phyloP scores from a whole-genome alignment of 441 rosid genomes.

The Euphorbia celastroides region DNA sequence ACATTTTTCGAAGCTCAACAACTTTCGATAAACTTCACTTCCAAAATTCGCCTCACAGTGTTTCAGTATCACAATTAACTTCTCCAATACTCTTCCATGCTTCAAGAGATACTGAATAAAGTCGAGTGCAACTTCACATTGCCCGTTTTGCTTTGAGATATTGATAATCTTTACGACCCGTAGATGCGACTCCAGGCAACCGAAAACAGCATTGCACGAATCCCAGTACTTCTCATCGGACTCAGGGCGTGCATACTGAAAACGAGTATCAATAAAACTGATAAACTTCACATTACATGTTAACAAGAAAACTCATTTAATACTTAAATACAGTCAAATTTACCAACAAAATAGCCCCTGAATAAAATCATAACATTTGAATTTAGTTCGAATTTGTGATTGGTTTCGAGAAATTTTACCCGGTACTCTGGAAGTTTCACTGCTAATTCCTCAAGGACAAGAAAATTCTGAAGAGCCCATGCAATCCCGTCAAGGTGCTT shows the following conservation, averaged over 20 bases:
- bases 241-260: not conserved
- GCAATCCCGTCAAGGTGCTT: not conserved
- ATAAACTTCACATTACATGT: too few relatives aligned
- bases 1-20: not conserved
- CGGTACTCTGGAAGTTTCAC: not conserved
- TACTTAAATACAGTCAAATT: too few relatives aligned
- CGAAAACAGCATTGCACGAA: not conserved
- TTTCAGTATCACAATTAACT: not conserved
- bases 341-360: too few relatives aligned
- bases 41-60: not conserved
- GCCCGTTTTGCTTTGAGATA: not conserved
- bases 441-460: not conserved
- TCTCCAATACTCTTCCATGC: slow-evolving; percentile 15
- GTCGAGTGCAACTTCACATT: not conserved
- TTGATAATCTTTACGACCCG: not conserved
- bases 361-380: too few relatives aligned
- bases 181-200: not conserved
- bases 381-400: not conserved
- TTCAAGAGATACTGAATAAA: slow-evolving; percentile 14
- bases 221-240: not conserved
- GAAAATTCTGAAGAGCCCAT: not conserved
- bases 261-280: too few relatives aligned
- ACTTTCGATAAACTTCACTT: not conserved
- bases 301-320: too few relatives aligned
- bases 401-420: not conserved